Conservation (phyloP, 441 rosid species). For the Geranium incanum region DNA sequence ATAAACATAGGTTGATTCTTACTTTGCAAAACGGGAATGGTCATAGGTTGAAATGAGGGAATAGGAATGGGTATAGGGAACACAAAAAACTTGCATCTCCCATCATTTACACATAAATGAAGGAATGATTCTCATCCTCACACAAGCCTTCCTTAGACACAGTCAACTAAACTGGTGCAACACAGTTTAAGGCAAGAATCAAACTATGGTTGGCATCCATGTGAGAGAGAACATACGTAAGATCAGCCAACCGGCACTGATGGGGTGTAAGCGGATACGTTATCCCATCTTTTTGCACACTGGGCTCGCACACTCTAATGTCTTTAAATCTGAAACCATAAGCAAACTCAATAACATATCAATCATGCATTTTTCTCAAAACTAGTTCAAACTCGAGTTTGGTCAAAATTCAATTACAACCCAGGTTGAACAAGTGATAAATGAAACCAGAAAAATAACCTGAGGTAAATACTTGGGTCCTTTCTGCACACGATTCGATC, state of each 20-base stretch:
- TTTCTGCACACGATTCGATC: slow-evolving; percentile 38
- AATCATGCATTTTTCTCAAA: not conserved
- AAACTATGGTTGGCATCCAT: not conserved
- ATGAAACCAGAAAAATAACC: slow-evolving; percentile 28
- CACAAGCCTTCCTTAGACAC: not conserved
- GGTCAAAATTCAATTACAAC: too few species aligned
- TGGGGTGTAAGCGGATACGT: slow-evolving; percentile 51
- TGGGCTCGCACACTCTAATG: slow-evolving; percentile 64
- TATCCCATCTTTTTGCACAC: slow-evolving; percentile 28
- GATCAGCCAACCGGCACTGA: slow-evolving; percentile 74
- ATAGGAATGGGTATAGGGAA: not conserved
- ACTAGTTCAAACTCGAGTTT: too few species aligned
- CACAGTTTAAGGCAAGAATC: not conserved
- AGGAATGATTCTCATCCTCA: not conserved
- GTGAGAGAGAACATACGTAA: slow-evolving; percentile 44
- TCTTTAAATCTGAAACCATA: slow-evolving; percentile 55
- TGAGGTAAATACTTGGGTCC: slow-evolving; percentile 53
- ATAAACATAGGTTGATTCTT: not conserved
- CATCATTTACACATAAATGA: not conserved
- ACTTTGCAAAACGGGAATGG: not conserved
- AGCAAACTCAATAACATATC: not conserved
- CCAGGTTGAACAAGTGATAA: not conserved
- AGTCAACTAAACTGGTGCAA: not conserved
- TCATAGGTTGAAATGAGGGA: not conserved
- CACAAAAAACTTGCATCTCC: not conserved